These are phyloP conservation scores for Trifolium dubium DNA, from an alignment of 306 rosid species.

Conservation along the genomic window DNA sequence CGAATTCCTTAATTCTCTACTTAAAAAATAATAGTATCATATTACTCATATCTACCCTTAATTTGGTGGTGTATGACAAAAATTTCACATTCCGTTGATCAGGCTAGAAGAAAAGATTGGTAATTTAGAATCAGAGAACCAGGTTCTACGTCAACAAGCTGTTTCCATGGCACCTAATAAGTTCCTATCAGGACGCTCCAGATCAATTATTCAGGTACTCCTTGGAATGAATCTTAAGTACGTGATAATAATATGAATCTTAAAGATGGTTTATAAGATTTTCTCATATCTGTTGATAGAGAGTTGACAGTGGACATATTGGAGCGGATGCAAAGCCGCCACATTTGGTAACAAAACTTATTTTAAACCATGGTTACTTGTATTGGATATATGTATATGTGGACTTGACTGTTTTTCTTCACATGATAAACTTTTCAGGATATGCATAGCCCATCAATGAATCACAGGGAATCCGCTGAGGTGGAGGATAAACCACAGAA, in stretches of 20 bases:
- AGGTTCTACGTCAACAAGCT: constrained; percentile 90
- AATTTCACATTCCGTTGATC: constrained; percentile 46
- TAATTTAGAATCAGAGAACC: constrained; percentile 86
- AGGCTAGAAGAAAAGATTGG: constrained; percentile 89
- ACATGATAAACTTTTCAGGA: constrained; percentile 56
- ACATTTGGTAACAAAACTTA: constrained; percentile 56
- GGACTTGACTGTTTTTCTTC: constrained; percentile 38
- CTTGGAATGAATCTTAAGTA: constrained; percentile 18
- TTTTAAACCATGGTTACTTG: constrained; percentile 30
- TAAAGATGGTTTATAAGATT: constrained; percentile 30
- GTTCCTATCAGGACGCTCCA: constrained; percentile 79
- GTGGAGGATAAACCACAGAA: constrained; percentile 65
- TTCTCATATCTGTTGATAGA: constrained; percentile 61
- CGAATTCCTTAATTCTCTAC: constrained; percentile 9
- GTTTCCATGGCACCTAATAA: constrained; percentile 89
- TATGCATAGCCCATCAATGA: constrained; percentile 65
- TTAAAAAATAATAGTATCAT: constrained; percentile 37
- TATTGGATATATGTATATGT: constrained; percentile 24
- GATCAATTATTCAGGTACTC: constrained; percentile 80
- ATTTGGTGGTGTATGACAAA: constrained; percentile 41
- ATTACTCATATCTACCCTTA: constrained; percentile 26
- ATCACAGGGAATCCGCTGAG: constrained; percentile 68
- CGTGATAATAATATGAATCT: constrained; percentile 24
- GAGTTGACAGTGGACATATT: constrained; percentile 74
- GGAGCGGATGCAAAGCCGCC: constrained; percentile 65